Base-by-base conservation (phyloP, 1,139 yeast species). In the Entelexis sorbosivorans region DNA sequence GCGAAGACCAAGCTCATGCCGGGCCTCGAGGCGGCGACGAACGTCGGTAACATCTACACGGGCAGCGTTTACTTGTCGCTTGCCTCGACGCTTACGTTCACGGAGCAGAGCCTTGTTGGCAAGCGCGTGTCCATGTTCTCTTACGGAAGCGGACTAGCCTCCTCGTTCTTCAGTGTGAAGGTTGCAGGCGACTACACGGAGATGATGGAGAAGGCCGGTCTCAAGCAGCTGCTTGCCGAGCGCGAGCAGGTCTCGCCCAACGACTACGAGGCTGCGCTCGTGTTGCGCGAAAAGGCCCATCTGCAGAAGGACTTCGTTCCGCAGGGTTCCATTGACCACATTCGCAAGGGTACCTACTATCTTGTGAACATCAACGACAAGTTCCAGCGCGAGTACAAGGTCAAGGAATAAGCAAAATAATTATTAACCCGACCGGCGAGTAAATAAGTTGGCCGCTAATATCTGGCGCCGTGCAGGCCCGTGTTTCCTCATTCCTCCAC, bases 1-100 rank as follows among this genome's bases (percentile, higher is more conserved):
- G 74, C 81, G 57, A 77, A 78, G 59, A 75, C 75, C 64, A 79
- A 89, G 68, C 88, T 93, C 53, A 75, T 74, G 50, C 94, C 96
- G 33, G 80, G 95, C 32, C 74, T 91, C 68, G 74, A 73, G 60
- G 89, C 89, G 46, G 93, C 98, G 64, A 91, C 97, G 60, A 89
- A 91, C 72, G 88, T 95, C 58, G 99, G 99, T 72, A 93, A 93
- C 77, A 85, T 89, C 89, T 93, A 93, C 77, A 87, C 97, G 47
- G 98, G 93, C 58, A 86, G 96, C 42, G 80, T 88, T 50, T 93
- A 87, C 79, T 82, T 94, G 44, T 79, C 96, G 10, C 76, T 93
- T 57, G 77, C 91, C 34, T 89, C 98, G 16, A 73, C 87, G 58
- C 73, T 93, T 62, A 79, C 77, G 66, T 82, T 73, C 64, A 85